A percentile compares a stretch with the other conserved stretches of the same genome.
These are phyloP conservation scores for Phytophthora litchii DNA, from an alignment of 352 stramenopile genomes.

Conservation along the genomic window DNA sequence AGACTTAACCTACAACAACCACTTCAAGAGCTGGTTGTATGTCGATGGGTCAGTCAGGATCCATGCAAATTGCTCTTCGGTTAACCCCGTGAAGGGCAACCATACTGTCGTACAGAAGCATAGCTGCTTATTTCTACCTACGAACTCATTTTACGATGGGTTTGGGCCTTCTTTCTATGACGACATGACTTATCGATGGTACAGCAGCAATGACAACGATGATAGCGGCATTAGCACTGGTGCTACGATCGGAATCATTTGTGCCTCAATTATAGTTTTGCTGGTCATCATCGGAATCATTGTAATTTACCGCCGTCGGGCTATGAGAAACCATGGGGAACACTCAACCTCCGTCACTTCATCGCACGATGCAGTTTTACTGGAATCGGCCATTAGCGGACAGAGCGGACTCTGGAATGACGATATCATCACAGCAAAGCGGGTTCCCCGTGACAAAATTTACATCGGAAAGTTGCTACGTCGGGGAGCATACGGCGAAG, in stretches of 20 bases:
- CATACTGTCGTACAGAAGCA: too few relatives aligned
- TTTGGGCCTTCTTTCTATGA: too few relatives aligned
- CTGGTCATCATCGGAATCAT: background rate
- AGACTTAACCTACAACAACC: too few relatives aligned
- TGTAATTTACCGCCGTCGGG: conserved; percentile 1
- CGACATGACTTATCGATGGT: too few relatives aligned
- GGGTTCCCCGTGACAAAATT: conserved; percentile 38
- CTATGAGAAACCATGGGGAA: background rate
- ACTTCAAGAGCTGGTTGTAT: too few relatives aligned
- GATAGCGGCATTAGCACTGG: conserved; percentile 1
- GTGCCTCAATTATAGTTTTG: background rate
- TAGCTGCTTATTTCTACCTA: too few relatives aligned
- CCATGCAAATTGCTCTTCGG: too few relatives aligned
- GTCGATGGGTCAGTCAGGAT: too few relatives aligned
- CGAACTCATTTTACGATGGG: too few relatives aligned
- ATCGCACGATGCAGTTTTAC: conserved; percentile 4
- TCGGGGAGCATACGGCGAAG: conserved; percentile 49
- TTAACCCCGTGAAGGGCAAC: too few relatives aligned
- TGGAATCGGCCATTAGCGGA: conserved; percentile 9
- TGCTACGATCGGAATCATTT: conserved; percentile 10
- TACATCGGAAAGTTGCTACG: conserved; percentile 27
- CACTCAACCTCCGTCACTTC: background rate
- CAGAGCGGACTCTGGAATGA: conserved; percentile 38
- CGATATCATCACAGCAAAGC: conserved; percentile 36
- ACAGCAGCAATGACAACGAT: background rate